A percentile compares a stretch with the other conserved stretches of the same genome.
These are phyloP conservation scores for Tolypocladium tropicale DNA, from an alignment of 2,329 filamentous ascomycete species.

Conservation along the genomic window DNA sequence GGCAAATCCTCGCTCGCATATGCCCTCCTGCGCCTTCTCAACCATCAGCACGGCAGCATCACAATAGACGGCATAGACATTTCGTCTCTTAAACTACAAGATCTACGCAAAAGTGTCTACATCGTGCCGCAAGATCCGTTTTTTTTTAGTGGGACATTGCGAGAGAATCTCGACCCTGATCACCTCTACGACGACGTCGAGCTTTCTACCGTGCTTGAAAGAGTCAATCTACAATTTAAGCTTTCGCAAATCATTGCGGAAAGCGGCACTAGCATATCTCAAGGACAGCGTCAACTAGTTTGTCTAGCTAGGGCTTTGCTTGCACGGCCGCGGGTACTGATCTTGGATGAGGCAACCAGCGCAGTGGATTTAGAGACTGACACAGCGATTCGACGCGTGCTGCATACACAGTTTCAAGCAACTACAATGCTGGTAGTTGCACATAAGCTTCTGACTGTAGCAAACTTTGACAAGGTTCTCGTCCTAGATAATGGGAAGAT, in stretches of 20 bases:
- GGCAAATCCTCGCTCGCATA: slow-evolving; percentile 54
- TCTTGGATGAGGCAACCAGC: neutral
- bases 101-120: slow-evolving; percentile 71
- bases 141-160: slow-evolving; percentile 75
- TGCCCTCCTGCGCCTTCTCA: slow-evolving; percentile 48
- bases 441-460: neutral
- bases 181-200: neutral
- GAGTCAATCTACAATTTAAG: neutral
- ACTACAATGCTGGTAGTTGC: neutral
- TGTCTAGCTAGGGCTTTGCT: neutral
- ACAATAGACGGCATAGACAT: neutral
- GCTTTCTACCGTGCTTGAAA: neutral
- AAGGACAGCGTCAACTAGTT: neutral
- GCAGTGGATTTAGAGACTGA: neutral
- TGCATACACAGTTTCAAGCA: neutral
- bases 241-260: neutral
- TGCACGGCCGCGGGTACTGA: neutral
- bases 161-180: slow-evolving; percentile 66
- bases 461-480: neutral
- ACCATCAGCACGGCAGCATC: slow-evolving; percentile 29
- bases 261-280: neutral
- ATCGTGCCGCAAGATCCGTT: slow-evolving; percentile 93
- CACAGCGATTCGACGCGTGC: neutral
- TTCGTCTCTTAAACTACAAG: slow-evolving; percentile 67
- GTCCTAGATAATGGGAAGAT: neutral